Conservation (phyloP, 257 asterid species). For the Jasminum sambac region DNA sequence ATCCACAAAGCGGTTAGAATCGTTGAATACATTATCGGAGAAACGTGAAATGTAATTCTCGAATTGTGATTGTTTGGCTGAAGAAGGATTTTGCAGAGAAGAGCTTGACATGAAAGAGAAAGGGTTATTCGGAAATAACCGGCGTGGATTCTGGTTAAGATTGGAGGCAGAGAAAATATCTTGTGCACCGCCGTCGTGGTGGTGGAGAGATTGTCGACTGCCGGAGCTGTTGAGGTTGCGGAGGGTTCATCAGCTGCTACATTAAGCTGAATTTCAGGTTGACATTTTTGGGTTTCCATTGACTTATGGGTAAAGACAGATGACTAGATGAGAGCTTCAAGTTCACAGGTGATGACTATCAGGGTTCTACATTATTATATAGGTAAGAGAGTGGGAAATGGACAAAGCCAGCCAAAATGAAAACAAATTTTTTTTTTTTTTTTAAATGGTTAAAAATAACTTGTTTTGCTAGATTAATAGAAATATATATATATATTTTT, state of each 20-base stretch:
- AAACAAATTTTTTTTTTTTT: no score
- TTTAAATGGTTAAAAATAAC: no score
- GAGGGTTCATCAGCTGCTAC: not conserved
- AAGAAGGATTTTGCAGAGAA: constrained; percentile 61
- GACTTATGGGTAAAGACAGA: not conserved
- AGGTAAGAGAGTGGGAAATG: no score
- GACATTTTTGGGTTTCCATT: constrained; percentile 14
- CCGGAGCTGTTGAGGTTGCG: not conserved
- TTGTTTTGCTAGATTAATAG: no score
- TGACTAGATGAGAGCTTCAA: not conserved
- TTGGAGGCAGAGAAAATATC: constrained; percentile 9
- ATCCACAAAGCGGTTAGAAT: constrained; percentile 44
- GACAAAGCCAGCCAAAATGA: no score
- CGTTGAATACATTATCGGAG: constrained; percentile 23
- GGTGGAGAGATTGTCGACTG: not conserved
- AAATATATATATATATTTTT: no score
- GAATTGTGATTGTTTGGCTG: constrained; percentile 32
- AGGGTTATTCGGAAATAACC: constrained; percentile 66
- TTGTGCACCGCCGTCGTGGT: not conserved
- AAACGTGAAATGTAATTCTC: constrained; percentile 19
- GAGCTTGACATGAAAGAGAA: constrained; percentile 56
- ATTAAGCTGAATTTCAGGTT: not conserved
- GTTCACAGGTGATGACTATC: not conserved
- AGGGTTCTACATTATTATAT: no score
- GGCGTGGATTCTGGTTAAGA: constrained; percentile 51